Base-by-base conservation (phyloP, 1,284 basidiomycete species). In the Afroboletus lepidellus region DNA sequence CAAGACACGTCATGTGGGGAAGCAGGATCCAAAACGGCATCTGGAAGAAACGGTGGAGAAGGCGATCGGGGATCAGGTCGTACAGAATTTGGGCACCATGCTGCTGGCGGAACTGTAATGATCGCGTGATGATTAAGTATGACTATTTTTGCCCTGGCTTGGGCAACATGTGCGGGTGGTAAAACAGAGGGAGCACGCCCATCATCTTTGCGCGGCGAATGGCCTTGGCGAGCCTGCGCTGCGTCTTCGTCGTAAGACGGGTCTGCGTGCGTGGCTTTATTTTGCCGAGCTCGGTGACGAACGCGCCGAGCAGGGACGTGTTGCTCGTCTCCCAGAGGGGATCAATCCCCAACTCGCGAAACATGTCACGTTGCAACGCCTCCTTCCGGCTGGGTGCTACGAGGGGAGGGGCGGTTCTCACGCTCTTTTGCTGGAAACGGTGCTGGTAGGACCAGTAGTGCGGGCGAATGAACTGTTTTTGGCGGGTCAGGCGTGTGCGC, bases 11-110 rank as follows among this genome's bases (percentile, higher is more conserved):
- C 95, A 98, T 72, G 94, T 98, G 61, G 95, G 95, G 55, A 98
- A 97, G 74, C 92, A 96, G 65, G 94, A 98, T 75, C 94, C 94
- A 41, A 98, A 98, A 75, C 84, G 94, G 62, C 94, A 98, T 77
- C 72, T 98, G 59, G 94, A 96, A 66, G 95, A 97, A 73, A 89
- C 90, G 27, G 95, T 96, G n/a, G 94, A 97, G 74, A 91, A 89
- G 72, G 92, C 92, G 1, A 96, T 98, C 85, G 93, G 92, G 16
- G 87, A 95, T 72, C 93, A 97, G 73, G 94, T 98, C 55, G 88
- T 94, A 36, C 94, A 98, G 75, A 93, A 90, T 66, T 72, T 96
- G 59, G 93, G 91, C 24, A 94, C 92, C 61, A 94, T 94, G 84
- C 77, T 96, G 53, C 77, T 95, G 57, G 91, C 92, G 51, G 93